Base-by-base conservation (phyloP, 495 filamentous ascomycete species). In the Penicillium coffeae region DNA sequence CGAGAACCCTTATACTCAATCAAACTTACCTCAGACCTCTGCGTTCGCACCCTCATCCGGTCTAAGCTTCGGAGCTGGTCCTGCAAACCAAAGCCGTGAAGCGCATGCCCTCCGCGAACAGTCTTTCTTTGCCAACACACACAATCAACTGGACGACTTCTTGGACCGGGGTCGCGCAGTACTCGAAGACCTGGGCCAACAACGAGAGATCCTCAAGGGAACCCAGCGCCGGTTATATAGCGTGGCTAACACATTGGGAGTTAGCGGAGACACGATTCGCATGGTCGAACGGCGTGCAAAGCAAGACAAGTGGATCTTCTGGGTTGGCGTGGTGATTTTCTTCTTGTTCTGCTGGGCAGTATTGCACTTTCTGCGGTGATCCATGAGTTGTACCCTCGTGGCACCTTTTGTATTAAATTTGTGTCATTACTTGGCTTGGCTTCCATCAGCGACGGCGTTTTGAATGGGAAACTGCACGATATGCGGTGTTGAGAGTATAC, bases 231-330 rank as follows among this genome's bases (percentile, higher is more conserved):
- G 82, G 63, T 74, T 99, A 38, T 97, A 97, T 60, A 90, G 81
- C 62, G 89, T 95, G 16, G 93, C 88, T 6, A 97, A 95, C 60
- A 97, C 94, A 21, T 69, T 98, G 51, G 93, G 93, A 7, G 79
- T 98, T 30, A 90, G 86, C 64, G 90, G 92, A 21, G 94, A 97
- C 64, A 98, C 93, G 4, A 98, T 98, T 47, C 80, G 94, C 12
- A 96, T 91, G 88, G 70, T 98, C 41, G 91, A 97, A 67, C 73
- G 93, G 59, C 78, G 93, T 51, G 91, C 93, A 43, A 86, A 80
- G 66, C 84, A 96, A 75, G 93, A 98, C 59, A 96, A 96, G 70
- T 97, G 91, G 92, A 94, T 98, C 21, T 98, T 98, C 66, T 87
- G 87, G 81, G 85, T 65, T 12, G 90, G 93, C 0, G 89, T 94